These are phyloP conservation scores for Ophiostoma angusticollis DNA, from an alignment of 2,329 filamentous ascomycete genomes.

Conservation along the genomic window DNA sequence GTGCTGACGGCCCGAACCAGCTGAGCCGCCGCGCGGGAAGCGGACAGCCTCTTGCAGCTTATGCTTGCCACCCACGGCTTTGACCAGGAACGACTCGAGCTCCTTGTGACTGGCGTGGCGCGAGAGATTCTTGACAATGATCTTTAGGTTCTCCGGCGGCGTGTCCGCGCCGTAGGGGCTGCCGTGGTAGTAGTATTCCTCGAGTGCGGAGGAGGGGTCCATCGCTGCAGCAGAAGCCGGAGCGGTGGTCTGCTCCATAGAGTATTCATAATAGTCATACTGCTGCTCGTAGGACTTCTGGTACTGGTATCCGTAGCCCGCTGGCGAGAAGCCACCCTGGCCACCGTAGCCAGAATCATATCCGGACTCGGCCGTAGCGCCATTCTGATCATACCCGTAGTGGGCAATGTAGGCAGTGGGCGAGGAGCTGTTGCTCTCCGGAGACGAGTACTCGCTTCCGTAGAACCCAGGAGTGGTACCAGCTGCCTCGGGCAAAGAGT, in stretches of 20 bases:
- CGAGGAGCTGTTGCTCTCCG: background rate
- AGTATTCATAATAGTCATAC: no score
- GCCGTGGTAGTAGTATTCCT: slow-evolving; percentile 1
- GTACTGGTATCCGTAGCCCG: slow-evolving; percentile 1
- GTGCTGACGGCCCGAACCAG: slow-evolving; percentile 1
- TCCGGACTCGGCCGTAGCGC: background rate
- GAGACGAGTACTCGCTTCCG: background rate
- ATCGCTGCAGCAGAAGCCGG: no score
- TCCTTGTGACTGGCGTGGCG: slow-evolving; percentile 6
- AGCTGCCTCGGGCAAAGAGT: background rate
- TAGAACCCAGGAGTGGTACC: background rate
- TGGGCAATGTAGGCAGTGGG: background rate
- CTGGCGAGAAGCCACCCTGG: background rate
- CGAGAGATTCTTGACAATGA: slow-evolving; percentile 11
- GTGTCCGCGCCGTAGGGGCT: background rate
- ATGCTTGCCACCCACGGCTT: slow-evolving; percentile 3
- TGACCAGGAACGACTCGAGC: slow-evolving; percentile 3
- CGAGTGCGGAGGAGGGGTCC: no score
- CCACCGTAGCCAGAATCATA: slow-evolving; percentile 1
- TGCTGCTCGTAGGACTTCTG: no score
- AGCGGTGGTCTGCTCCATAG: no score
- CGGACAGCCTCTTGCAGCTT: slow-evolving; percentile 10
- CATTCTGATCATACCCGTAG: background rate
- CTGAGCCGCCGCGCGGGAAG: background rate
- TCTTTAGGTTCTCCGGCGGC: slow-evolving; percentile 1